Evolutionary conservation across 2,329 filamentous ascomycete species (phyloP).

Genomic region (Alternaria gaisen): DNA sequence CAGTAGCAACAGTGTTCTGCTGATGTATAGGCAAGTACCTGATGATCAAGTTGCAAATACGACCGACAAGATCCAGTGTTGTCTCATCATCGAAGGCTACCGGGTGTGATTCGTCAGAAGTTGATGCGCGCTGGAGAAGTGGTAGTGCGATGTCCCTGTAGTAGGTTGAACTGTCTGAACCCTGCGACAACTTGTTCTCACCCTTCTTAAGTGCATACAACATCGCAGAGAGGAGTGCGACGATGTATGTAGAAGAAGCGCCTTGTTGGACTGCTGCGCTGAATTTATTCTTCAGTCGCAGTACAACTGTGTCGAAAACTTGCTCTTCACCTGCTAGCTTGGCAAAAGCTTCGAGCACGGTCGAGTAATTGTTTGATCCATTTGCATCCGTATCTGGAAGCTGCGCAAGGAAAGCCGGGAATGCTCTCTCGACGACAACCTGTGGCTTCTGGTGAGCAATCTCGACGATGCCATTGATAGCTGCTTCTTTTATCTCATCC

Average conservation of each 20-base stretch:
- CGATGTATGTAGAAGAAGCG: conserved; percentile 63
- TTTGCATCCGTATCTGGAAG: conserved; percentile 66
- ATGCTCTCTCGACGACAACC: conserved; percentile 70
- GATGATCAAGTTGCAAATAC: conserved; percentile 68
- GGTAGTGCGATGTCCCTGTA: conserved; percentile 59
- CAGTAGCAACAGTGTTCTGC: conserved; percentile 61
- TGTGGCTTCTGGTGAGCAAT: conserved; percentile 70
- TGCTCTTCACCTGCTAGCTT: conserved; percentile 70
- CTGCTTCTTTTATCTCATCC: conserved; percentile 66
- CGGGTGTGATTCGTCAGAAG: conserved; percentile 42
- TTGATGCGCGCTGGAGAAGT: conserved; percentile 51
- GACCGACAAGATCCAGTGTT: conserved; percentile 67
- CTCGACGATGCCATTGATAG: conserved; percentile 66
- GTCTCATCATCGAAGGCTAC: conserved; percentile 56
- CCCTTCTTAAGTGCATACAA: conserved; percentile 68
- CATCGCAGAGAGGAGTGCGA: conserved; percentile 67
- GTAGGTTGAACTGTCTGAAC: conserved; percentile 51
- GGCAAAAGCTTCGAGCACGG: conserved; percentile 69
- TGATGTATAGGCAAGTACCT: conserved; percentile 61
- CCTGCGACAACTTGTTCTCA: conserved; percentile 59
- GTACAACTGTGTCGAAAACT: conserved; percentile 70
- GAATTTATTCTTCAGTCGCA: conserved; percentile 70
- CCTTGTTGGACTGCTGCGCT: conserved; percentile 63
- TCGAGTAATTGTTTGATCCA: conserved; percentile 58
- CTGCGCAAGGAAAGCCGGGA: conserved; percentile 71